Percentiles rank a stretch among this genome's conserved stretches.
Evolutionary conservation across 2,329 filamentous ascomycete species (phyloP).

Genomic region (Exophiala lecanii-corni): DNA sequence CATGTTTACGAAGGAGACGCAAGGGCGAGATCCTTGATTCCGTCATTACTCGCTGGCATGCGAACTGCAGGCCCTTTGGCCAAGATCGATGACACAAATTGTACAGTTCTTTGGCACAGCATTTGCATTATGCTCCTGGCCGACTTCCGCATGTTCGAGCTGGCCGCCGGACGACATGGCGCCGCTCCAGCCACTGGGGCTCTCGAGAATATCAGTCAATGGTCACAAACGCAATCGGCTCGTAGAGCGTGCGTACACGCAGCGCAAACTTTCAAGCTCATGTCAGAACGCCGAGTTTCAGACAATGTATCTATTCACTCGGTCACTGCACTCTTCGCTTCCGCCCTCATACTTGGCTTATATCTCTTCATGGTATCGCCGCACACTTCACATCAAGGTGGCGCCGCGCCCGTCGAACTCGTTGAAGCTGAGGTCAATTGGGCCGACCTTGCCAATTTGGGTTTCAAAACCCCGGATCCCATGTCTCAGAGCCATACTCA

Average conservation of each 20-base stretch:
- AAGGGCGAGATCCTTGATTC: conserved; percentile 34
- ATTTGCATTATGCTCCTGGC: conserved; percentile 50
- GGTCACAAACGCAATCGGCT: conserved; percentile 49
- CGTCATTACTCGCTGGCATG: conserved; percentile 17
- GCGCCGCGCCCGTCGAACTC: conserved; percentile 37
- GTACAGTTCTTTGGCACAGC: conserved; percentile 49
- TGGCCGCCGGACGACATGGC: conserved; percentile 48
- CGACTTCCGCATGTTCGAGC: conserved; percentile 50
- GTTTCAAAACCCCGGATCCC: conserved; percentile 8
- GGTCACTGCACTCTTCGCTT: conserved; percentile 47
- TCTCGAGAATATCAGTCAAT: conserved; percentile 47
- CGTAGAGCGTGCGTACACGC: conserved; percentile 49
- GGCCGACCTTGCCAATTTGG: conserved; percentile 34
- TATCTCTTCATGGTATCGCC: conserved; percentile 48
- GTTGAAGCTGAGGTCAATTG: conserved; percentile 48
- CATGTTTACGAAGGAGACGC: conserved; percentile 46
- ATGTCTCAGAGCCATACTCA: background rate
- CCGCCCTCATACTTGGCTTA: conserved; percentile 48
- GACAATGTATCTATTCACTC: conserved; percentile 51
- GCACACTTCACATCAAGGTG: conserved; percentile 26
- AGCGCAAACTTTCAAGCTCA: conserved; percentile 48
- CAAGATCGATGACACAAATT: conserved; percentile 40
- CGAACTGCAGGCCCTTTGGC: conserved; percentile 15
- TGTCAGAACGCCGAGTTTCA: conserved; percentile 49
- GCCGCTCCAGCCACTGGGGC: conserved; percentile 45